phyloP scores from a whole-genome alignment of 768 basidiomycete genomes.

The Pleurotus sapidus region DNA sequence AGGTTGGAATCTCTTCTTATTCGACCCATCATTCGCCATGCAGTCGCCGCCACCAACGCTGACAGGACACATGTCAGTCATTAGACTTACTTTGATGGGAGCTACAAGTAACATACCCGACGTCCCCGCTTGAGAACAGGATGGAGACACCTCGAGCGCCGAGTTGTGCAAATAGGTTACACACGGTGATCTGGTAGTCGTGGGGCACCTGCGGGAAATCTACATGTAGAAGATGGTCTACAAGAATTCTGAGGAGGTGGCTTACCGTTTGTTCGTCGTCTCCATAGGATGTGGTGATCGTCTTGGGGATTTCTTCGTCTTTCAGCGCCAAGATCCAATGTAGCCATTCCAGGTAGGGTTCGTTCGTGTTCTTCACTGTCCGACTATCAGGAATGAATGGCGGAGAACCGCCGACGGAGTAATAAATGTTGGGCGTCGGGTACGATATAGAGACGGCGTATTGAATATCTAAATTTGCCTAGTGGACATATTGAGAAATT shows the following conservation, averaged over 20 bases:
- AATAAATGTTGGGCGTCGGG: constrained; percentile 43
- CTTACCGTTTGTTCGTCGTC: constrained; percentile 35
- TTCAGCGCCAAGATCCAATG: constrained; percentile 36
- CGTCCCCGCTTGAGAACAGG: constrained; percentile 47
- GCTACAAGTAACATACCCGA: constrained; percentile 28
- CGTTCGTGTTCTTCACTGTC: constrained; percentile 39
- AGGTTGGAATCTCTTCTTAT: constrained; percentile 35
- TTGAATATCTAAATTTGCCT: constrained; percentile 51
- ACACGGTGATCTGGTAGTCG: constrained; percentile 10
- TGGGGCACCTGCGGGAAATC: background rate
- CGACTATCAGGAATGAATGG: constrained; percentile 39
- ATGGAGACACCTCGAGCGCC: constrained; percentile 49
- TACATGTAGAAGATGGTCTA: background rate
- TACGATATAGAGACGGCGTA: constrained; percentile 40
- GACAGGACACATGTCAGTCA: constrained; percentile 32
- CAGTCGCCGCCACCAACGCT: constrained; percentile 57
- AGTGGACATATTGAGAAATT: background rate
- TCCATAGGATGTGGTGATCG: constrained; percentile 52
- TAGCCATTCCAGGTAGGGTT: constrained; percentile 41
- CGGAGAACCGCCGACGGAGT: constrained; percentile 43
- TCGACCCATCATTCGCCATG: constrained; percentile 43
- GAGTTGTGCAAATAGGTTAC: constrained; percentile 30
- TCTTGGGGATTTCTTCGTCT: constrained; percentile 34
- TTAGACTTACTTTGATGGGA: constrained; percentile 22
- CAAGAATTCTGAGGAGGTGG: background rate